Conservation (phyloP, 495 filamentous ascomycete species). For the Penicillium paxilli region DNA sequence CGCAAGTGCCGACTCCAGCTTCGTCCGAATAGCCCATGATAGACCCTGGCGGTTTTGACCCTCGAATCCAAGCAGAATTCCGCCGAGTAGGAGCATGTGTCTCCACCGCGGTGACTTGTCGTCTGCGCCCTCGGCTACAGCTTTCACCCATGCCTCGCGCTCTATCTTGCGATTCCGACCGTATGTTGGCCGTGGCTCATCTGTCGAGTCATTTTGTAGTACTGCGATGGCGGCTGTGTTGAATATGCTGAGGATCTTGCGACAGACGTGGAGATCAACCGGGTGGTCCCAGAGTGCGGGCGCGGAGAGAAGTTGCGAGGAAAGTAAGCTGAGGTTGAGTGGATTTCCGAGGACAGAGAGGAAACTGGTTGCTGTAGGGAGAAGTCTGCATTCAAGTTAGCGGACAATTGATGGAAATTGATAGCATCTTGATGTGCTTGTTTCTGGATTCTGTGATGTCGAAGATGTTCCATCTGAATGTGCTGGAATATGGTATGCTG, state of each 20-base stretch:
- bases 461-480: background rate
- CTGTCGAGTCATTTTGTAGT: conserved; percentile 53
- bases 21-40: conserved; percentile 61
- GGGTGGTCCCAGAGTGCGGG: conserved; percentile 82
- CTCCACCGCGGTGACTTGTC: conserved; percentile 84
- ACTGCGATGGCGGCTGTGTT: conserved; percentile 76
- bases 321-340: conserved; percentile 84
- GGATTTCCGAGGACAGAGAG: conserved; percentile 85
- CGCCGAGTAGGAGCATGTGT: conserved; percentile 78
- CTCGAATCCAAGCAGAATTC: conserved; percentile 81
- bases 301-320: conserved; percentile 82
- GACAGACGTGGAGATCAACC: conserved; percentile 69
- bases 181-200: conserved; percentile 38
- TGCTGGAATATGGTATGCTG: background rate
- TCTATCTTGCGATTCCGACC: conserved; percentile 48
- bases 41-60: conserved; percentile 63
- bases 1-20: conserved; percentile 73
- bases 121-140: conserved; percentile 80
- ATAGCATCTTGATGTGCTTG: too few species aligned
- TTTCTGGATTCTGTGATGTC: too few species aligned
- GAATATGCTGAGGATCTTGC: conserved; percentile 82
- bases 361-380: conserved; percentile 78
- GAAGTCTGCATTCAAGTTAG: conserved; percentile 51
- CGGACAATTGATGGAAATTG: conserved; percentile 14
- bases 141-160: conserved; percentile 78